A percentile compares a stretch with the other conserved stretches of the same genome.
Evolutionary conservation across 176 grass and related monocot species (phyloP).

Genomic region (Canna indica): DNA sequence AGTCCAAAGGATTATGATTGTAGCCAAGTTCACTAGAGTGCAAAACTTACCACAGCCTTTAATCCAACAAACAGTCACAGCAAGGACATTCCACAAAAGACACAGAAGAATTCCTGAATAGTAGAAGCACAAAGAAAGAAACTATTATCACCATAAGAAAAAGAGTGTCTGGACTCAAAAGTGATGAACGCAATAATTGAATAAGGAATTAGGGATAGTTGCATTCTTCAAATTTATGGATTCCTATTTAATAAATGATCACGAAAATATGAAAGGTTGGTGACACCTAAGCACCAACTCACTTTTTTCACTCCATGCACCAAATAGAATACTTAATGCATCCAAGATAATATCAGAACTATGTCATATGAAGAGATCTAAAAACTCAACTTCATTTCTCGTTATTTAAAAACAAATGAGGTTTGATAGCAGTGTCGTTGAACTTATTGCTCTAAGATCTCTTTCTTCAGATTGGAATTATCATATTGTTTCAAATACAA

Average conservation of each 20-base stretch:
- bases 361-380: not conserved
- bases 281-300: no score
- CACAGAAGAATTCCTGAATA: constrained; percentile 3
- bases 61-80: constrained; percentile 12
- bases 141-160: constrained; percentile 1
- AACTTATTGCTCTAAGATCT: no score
- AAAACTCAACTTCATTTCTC: not conserved
- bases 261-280: no score
- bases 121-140: not conserved
- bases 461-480: no score
- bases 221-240: no score
- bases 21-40: not conserved
- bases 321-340: no score
- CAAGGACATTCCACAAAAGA: constrained; percentile 4
- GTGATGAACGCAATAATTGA: not conserved
- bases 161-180: not conserved
- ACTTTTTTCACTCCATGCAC: no score
- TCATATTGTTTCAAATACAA: no score
- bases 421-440: no score
- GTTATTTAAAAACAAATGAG: not conserved
- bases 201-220: not conserved
- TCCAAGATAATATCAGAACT: no score
- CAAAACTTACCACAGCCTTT: constrained; percentile 5
- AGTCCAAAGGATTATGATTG: not conserved
- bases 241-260: no score